phyloP scores from a whole-genome alignment of 2,329 filamentous ascomycete genomes.

The Bisporella sp. region DNA sequence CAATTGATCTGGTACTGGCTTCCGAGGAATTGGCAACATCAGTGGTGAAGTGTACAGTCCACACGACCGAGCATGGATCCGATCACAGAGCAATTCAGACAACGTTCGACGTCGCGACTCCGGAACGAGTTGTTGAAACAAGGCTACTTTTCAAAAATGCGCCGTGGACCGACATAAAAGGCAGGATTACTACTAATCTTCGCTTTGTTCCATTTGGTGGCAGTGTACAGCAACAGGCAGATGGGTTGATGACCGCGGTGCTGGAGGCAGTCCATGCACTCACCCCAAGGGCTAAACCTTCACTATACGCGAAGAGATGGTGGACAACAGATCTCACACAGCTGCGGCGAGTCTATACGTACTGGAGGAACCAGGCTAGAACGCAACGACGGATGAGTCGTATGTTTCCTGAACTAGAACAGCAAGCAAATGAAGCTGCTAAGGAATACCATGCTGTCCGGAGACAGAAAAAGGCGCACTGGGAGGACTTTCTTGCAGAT shows the following conservation, averaged over 20 bases:
- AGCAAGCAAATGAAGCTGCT: not conserved
- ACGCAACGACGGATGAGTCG: conserved; percentile 11
- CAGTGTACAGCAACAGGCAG: conserved; percentile 8
- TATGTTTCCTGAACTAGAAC: conserved; percentile 1
- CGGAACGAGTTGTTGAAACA: not conserved
- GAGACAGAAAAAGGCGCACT: conserved; percentile 20
- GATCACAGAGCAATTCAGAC: conserved; percentile 28
- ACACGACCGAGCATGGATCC: conserved; percentile 20
- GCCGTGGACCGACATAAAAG: conserved; percentile 18
- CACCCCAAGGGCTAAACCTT: conserved; percentile 15
- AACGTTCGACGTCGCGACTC: conserved; percentile 19
- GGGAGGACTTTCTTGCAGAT: conserved; percentile 23
- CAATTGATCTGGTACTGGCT: too few species aligned
- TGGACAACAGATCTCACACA: conserved; percentile 24
- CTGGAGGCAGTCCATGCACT: conserved; percentile 2
- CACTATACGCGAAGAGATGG: conserved; percentile 25
- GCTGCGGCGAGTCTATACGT: conserved; percentile 21
- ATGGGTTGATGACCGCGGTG: conserved; percentile 9
- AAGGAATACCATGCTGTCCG: not conserved
- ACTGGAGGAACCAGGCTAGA: conserved; percentile 23
- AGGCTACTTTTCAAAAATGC: conserved; percentile 23
- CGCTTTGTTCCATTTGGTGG: not conserved
- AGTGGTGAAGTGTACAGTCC: too few species aligned
- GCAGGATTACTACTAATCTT: not conserved
- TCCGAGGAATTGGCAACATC: too few species aligned